phyloP scores from a whole-genome alignment of 108 stramenopile species.

The Conticribra weissflogii region DNA sequence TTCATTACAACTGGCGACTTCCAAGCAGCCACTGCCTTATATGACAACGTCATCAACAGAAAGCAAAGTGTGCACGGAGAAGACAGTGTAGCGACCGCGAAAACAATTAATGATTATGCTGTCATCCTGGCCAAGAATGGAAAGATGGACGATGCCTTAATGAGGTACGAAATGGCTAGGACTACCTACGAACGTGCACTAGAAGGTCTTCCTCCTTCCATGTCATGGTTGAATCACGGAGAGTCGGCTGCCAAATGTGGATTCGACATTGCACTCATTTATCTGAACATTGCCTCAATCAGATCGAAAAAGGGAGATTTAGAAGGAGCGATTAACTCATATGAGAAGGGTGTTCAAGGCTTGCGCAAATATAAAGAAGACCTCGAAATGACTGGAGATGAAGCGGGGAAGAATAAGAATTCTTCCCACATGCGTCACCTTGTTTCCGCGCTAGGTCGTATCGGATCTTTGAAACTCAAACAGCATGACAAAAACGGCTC shows the following conservation, averaged over 20 bases:
- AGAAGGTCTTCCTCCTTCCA: conserved; percentile 55
- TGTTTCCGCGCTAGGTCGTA: conserved; percentile 82
- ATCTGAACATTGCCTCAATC: conserved; percentile 89
- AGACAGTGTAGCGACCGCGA: conserved; percentile 74
- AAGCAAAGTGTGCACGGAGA: conserved; percentile 77
- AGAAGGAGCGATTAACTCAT: conserved; percentile 70
- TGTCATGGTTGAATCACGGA: conserved; percentile 52
- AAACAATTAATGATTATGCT: conserved; percentile 87
- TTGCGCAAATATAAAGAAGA: conserved; percentile 74
- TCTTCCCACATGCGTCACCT: conserved; percentile 84
- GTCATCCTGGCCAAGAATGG: conserved; percentile 87
- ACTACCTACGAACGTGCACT: conserved; percentile 64
- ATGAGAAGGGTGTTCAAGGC: conserved; percentile 82
- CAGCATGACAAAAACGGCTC: conserved; percentile 79
- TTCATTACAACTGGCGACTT: conserved; percentile 84
- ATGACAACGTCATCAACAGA: conserved; percentile 86
- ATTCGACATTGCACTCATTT: conserved; percentile 85
- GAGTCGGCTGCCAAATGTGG: conserved; percentile 86
- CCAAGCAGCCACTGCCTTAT: conserved; percentile 75
- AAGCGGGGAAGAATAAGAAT: conserved; percentile 63
- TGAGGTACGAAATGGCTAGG: conserved; percentile 75
- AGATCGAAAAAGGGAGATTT: conserved; percentile 85
- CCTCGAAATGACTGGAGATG: conserved; percentile 55
- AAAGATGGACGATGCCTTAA: conserved; percentile 80
- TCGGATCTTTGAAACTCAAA: conserved; percentile 85